Conservation (phyloP, 257 asterid species). For the Haberlea rhodopensis region DNA sequence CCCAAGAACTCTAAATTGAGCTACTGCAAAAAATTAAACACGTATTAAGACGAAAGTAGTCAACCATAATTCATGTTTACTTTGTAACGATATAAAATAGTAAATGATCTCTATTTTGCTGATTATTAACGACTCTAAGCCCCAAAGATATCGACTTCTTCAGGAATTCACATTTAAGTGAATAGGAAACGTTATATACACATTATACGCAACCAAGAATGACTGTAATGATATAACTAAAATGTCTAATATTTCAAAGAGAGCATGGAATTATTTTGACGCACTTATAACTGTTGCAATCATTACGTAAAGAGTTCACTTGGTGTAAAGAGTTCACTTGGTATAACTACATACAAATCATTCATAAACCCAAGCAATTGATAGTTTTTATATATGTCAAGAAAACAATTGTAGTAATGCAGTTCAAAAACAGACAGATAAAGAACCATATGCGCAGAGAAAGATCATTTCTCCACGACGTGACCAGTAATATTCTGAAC, state of each 20-base stretch:
- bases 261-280: neutral
- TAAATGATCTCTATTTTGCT: no score
- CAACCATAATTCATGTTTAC: no score
- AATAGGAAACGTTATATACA: neutral
- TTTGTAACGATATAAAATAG: no score
- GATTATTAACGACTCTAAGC: neutral
- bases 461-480: neutral
- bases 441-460: neutral
- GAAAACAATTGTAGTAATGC: neutral
- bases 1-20: constrained; percentile 2
- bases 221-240: neutral
- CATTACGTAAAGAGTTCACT: neutral
- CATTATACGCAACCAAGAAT: neutral
- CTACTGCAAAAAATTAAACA: no score
- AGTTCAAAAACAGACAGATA: neutral
- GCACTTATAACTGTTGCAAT: neutral
- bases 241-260: neutral
- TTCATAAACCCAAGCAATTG: constrained; percentile 3
- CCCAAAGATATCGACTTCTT: neutral
- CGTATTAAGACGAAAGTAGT: no score
- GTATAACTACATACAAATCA: neutral
- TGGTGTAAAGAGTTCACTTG: neutral
- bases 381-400: neutral
- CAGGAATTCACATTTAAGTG: neutral
- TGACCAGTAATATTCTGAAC: neutral